A percentile compares a stretch with the other conserved stretches of the same genome.
Conservation (phyloP, 805 yeast genomes). For the Komagataella populi region DNA sequence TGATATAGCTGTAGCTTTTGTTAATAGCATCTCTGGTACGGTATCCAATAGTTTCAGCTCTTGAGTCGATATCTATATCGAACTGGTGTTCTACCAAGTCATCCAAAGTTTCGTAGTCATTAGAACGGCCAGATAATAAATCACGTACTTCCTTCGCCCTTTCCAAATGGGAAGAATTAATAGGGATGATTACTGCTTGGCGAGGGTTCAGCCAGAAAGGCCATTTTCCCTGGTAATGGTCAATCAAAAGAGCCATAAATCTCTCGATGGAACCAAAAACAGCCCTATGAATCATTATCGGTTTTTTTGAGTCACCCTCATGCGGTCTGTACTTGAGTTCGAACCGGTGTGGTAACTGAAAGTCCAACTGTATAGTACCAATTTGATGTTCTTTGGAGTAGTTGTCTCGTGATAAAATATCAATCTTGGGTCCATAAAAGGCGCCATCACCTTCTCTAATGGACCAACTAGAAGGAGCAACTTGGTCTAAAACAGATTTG, state of each 20-base stretch:
- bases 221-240: constrained; percentile 88
- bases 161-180: constrained; percentile 44
- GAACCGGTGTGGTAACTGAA: constrained; percentile 83
- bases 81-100: constrained; percentile 48
- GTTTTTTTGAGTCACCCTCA: constrained; percentile 40
- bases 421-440: constrained; percentile 93
- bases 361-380: constrained; percentile 91
- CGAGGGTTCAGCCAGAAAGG: constrained; percentile 95
- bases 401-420: constrained; percentile 69
- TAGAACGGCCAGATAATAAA: constrained; percentile 32
- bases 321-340: constrained; percentile 51
- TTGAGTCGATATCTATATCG: constrained; percentile 60
- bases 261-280: constrained; percentile 91
- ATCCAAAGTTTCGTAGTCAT: constrained; percentile 25
- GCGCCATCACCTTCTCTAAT: constrained; percentile 93
- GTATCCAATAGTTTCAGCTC: constrained; percentile 68
- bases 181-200: constrained; percentile 78
- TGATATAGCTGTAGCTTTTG: constrained; percentile 64
- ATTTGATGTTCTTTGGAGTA: constrained; percentile 79
- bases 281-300: constrained; percentile 95
- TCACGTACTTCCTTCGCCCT: constrained; percentile 37
- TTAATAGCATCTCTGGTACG: constrained; percentile 68
- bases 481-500: constrained; percentile 35
- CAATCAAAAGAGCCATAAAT: constrained; percentile 80
- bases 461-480: constrained; percentile 43